A percentile compares a stretch with the other conserved stretches of the same genome.
phyloP scores from a whole-genome alignment of 176 grass and related monocot species.

The Thinopyrum elongatum region DNA sequence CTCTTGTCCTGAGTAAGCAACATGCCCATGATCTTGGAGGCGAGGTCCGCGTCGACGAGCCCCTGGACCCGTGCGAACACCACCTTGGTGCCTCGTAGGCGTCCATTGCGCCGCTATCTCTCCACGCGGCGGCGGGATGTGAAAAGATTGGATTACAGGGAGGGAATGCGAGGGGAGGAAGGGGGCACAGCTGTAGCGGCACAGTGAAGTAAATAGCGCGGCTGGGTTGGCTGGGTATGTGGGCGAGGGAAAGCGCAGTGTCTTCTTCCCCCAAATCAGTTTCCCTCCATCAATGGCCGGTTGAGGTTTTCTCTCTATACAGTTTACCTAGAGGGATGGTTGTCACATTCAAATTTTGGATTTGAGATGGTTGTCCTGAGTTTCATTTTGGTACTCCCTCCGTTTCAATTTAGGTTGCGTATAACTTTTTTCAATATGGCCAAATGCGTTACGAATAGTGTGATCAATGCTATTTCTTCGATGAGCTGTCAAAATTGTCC shows the following conservation, averaged over 20 bases:
- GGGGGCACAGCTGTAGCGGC: conserved; percentile 10
- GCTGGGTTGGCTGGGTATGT: no score
- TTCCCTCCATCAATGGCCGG: background rate
- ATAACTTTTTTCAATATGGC: background rate
- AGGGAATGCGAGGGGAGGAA: no score
- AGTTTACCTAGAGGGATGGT: background rate
- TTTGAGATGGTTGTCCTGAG: background rate
- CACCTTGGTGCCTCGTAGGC: conserved; percentile 67
- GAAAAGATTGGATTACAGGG: no score
- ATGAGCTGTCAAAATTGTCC: background rate
- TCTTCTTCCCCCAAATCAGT: background rate
- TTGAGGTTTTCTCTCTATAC: background rate
- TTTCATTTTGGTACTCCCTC: background rate
- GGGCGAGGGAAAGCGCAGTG: background rate
- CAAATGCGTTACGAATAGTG: background rate
- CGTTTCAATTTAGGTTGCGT: background rate
- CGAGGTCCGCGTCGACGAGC: conserved; percentile 62
- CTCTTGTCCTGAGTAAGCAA: conserved; percentile 63
- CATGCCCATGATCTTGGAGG: conserved; percentile 70
- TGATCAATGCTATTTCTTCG: background rate
- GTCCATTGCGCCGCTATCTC: conserved; percentile 37
- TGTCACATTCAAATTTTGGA: background rate
- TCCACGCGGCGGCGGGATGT: background rate
- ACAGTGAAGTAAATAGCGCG: conserved; percentile 1
- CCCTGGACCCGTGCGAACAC: conserved; percentile 64